Evolutionary conservation across 768 basidiomycete species (phyloP), one percentile per base, ranked within the genome.

Genomic region (Leccinum variicolor): DNA sequence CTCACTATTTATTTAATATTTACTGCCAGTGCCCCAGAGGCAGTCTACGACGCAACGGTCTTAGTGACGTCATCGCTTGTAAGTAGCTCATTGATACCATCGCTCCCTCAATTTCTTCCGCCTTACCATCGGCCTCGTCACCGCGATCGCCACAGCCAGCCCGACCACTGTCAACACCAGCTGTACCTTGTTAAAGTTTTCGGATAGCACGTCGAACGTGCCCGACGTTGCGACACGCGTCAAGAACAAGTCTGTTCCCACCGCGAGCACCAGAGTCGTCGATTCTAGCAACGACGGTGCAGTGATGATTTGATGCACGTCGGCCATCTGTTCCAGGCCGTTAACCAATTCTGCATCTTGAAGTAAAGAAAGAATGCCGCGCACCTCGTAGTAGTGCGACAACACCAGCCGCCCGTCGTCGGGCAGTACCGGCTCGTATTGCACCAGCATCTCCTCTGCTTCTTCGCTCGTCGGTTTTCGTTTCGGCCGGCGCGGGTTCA

Each of bases 151-250:
- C 6, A 83, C 65, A 3, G 77, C 80, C 57, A 98, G 70, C 0
- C 82, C 92, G 1, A 75, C 71, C 33, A 96, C 84, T 2, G 94
- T 98, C 28, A 94, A 73, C 61, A 95, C 84, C 23, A 98, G 78
- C 72, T 98, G 96, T 1, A 76, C 79, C 77, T 98, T 97, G 77
- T 98, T 98, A 73, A 98, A 98, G 66, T 79, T 86, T 71, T 94
- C 90, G 64, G 83, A 92, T 8, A 98, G 81, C 25, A 97, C 86
- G 67, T 98, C 96, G 65, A 98, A 98, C 19, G 93, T 92, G 41
- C 84, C 85, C 11, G 92, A 94, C 2, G 95, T 93, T 39, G 90
- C 82, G 4, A 92, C 81, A 15, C 93, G 83, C 11, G 92, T 92
- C 26, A 86, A 76, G 81, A 98, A 98, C 62, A 98, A 78, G 73